phyloP scores from a whole-genome alignment of 345 rosid species.

The Aquilaria yunnanensis region DNA sequence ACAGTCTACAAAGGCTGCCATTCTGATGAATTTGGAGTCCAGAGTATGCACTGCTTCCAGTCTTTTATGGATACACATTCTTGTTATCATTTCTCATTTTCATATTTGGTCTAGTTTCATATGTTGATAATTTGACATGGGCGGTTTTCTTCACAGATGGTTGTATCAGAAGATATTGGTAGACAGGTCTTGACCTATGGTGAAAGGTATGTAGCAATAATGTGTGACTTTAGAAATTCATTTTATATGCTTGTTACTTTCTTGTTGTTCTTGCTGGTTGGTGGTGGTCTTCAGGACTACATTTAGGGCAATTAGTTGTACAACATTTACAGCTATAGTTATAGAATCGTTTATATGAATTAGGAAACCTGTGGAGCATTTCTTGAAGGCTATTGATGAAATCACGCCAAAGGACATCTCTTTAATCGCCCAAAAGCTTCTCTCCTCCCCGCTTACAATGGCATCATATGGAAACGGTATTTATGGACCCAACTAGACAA shows the following conservation, averaged over 20 bases:
- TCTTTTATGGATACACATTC: slow-evolving; percentile 5
- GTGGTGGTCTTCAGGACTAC: neutral
- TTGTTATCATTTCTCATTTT: neutral
- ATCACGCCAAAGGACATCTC: slow-evolving; percentile 56
- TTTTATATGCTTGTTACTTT: neutral
- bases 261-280: neutral
- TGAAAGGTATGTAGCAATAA: slow-evolving; percentile 47
- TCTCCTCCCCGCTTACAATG: slow-evolving; percentile 82
- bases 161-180: slow-evolving; percentile 70
- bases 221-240: no score
- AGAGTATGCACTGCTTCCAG: slow-evolving; percentile 36
- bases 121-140: neutral
- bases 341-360: neutral
- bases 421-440: slow-evolving; percentile 41
- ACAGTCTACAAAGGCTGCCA: slow-evolving; percentile 68
- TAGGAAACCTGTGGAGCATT: slow-evolving; percentile 77
- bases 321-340: neutral
- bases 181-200: slow-evolving; percentile 83
- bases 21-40: slow-evolving; percentile 89
- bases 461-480: slow-evolving; percentile 94
- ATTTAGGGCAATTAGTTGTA: neutral
- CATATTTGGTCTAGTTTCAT: neutral
- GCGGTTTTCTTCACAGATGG: slow-evolving; percentile 35
- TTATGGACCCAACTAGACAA: no score
- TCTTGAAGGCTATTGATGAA: slow-evolving; percentile 59